Percentiles rank a stretch among this genome's conserved stretches.
Evolutionary conservation across 306 rosid species (phyloP).

Genomic region (Crataegus laevigata): DNA sequence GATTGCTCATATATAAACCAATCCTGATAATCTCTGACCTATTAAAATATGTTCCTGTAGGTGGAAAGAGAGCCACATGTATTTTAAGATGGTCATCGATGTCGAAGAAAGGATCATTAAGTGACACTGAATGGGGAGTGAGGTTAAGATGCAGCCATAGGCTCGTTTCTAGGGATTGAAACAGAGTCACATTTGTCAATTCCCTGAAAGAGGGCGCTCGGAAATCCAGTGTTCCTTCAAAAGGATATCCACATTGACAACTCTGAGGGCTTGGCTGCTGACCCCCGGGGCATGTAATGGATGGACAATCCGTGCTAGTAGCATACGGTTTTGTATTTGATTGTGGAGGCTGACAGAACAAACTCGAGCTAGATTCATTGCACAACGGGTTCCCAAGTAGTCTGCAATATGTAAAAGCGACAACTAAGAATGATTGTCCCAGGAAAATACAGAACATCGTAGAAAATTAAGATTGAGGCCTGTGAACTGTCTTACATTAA

Average conservation of each 20-base stretch:
- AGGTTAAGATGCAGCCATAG: constrained; percentile 56
- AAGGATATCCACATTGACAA: constrained; percentile 86
- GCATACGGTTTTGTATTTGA: constrained; percentile 47
- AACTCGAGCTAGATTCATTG: constrained; percentile 19
- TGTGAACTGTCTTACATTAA: constrained; percentile 50
- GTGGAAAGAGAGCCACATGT: constrained; percentile 73
- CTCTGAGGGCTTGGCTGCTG: constrained; percentile 31
- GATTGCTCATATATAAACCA: constrained; percentile 71
- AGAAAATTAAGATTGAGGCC: constrained; percentile 1
- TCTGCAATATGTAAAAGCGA: constrained; percentile 33
- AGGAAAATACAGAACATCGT: neutral
- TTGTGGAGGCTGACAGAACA: constrained; percentile 55
- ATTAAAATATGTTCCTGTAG: constrained; percentile 50
- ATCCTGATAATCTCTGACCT: constrained; percentile 68
- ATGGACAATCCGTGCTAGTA: constrained; percentile 63
- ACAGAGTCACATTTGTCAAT: constrained; percentile 41
- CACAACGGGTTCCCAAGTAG: constrained; percentile 86
- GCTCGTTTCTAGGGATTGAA: constrained; percentile 48
- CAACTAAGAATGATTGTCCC: constrained; percentile 9
- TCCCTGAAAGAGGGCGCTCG: constrained; percentile 82
- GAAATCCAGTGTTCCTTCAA: constrained; percentile 62
- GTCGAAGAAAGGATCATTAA: constrained; percentile 68
- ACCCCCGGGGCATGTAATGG: neutral
- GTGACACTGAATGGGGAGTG: constrained; percentile 76
- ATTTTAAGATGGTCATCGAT: constrained; percentile 74